A percentile compares a stretch with the other conserved stretches of the same genome.
Conservation (phyloP, 2,329 filamentous ascomycete species). For the Davidsoniella eucalypti region DNA sequence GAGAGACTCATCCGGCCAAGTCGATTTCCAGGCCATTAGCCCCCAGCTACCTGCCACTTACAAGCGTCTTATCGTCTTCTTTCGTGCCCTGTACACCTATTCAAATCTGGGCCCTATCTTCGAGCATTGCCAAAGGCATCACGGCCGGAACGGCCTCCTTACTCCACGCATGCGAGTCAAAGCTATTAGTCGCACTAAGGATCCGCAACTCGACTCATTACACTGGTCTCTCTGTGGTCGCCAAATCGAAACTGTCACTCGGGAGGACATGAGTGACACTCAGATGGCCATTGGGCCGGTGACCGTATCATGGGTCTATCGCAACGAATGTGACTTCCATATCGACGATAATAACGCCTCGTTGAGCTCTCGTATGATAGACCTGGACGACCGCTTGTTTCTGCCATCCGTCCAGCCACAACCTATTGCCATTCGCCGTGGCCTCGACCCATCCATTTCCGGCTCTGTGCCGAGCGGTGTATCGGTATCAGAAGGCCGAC, state of each 20-base stretch:
- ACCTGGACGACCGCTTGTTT: constrained; percentile 75
- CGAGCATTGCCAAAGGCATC: constrained; percentile 51
- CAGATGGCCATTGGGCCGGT: constrained; percentile 78
- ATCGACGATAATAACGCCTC: constrained; percentile 84
- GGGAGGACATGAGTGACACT: constrained; percentile 66
- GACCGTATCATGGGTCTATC: constrained; percentile 65
- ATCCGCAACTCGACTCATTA: constrained; percentile 40
- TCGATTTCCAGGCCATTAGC: constrained; percentile 39
- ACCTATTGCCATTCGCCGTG: constrained; percentile 21
- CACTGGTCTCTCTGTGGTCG: constrained; percentile 49
- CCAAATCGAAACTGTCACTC: constrained; percentile 47
- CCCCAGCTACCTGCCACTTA: constrained; percentile 66
- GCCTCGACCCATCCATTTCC: constrained; percentile 1
- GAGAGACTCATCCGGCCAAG: constrained; percentile 27
- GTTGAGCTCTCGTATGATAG: constrained; percentile 84
- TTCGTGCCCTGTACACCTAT: constrained; percentile 60
- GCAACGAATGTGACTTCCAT: constrained; percentile 77
- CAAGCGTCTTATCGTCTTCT: constrained; percentile 92
- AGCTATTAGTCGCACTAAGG: constrained; percentile 20
- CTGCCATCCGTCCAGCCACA: constrained; percentile 52
- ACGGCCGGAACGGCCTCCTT: constrained; percentile 25
- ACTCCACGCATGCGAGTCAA: constrained; percentile 67
- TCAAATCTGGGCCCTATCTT: constrained; percentile 35
- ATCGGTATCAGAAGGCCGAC: no score
- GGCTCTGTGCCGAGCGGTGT: background rate